Percentiles rank a stretch among this genome's conserved stretches.
phyloP scores from a whole-genome alignment of 768 basidiomycete genomes.

The Mycena amicta region DNA sequence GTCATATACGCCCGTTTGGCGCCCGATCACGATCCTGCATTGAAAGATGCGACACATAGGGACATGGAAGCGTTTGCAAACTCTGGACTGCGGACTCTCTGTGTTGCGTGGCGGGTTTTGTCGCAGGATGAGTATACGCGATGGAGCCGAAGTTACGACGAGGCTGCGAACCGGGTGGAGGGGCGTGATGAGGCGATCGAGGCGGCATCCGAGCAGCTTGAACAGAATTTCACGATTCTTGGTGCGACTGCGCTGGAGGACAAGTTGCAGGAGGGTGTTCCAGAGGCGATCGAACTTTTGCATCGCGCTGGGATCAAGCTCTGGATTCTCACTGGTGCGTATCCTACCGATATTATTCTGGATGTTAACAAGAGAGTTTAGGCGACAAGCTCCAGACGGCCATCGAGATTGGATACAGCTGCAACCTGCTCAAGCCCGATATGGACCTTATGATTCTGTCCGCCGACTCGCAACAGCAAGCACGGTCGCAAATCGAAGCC shows the following conservation, averaged over 20 bases:
- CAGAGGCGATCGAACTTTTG: slow-evolving; percentile 90
- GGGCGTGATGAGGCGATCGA: slow-evolving; percentile 93
- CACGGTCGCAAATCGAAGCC: slow-evolving; percentile 86
- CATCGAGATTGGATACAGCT: slow-evolving; percentile 96
- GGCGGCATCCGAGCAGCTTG: slow-evolving; percentile 80
- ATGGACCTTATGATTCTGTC: slow-evolving; percentile 99
- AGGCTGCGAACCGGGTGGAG: slow-evolving; percentile 72
- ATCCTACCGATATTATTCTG: neutral
- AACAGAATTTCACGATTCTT: slow-evolving; percentile 80
- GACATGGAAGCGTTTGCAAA: slow-evolving; percentile 97
- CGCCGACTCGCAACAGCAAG: slow-evolving; percentile 71
- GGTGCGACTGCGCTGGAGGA: slow-evolving; percentile 97
- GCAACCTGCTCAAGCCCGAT: slow-evolving; percentile 89
- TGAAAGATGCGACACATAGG: slow-evolving; percentile 78
- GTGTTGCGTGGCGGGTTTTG: slow-evolving; percentile 80
- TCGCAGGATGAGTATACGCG: slow-evolving; percentile 80
- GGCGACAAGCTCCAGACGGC: slow-evolving; percentile 98
- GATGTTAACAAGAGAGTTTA: slow-evolving; percentile 26
- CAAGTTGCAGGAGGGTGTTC: slow-evolving; percentile 95
- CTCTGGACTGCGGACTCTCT: slow-evolving; percentile 86
- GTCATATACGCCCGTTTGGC: slow-evolving; percentile 89
- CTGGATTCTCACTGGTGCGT: slow-evolving; percentile 91
- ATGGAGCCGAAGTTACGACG: slow-evolving; percentile 83
- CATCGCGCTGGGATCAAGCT: slow-evolving; percentile 95
- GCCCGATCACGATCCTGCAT: slow-evolving; percentile 66